phyloP scores from a whole-genome alignment of 1,139 yeast genomes.

The Debaryomyces psychrophilus region DNA sequence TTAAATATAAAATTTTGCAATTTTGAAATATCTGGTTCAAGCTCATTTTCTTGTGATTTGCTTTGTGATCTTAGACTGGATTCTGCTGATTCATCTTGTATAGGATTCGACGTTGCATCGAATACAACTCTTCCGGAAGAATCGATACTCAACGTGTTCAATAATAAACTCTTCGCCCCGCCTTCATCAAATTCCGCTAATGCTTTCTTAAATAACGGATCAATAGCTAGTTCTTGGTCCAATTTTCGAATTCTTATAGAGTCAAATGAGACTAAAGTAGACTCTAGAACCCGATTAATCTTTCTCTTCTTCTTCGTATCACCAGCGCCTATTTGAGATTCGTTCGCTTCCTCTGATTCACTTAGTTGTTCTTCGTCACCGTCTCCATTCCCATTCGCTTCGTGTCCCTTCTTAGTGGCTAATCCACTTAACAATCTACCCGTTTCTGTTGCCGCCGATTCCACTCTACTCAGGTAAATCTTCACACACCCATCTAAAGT shows the following conservation, averaged over 20 bases:
- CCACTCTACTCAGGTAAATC: slow-evolving; percentile 64
- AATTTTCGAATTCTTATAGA: slow-evolving; percentile 66
- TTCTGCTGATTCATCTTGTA: slow-evolving; percentile 16
- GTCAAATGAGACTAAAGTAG: slow-evolving; percentile 57
- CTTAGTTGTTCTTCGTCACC: slow-evolving; percentile 22
- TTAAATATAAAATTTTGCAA: slow-evolving; percentile 31
- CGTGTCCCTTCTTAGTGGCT: slow-evolving; percentile 33
- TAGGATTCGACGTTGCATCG: slow-evolving; percentile 50
- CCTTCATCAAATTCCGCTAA: slow-evolving; percentile 94
- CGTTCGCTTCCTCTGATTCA: slow-evolving; percentile 23
- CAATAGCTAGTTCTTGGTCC: slow-evolving; percentile 78
- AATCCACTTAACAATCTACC: slow-evolving; percentile 82
- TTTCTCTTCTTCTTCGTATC: slow-evolving; percentile 36
- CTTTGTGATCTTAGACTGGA: slow-evolving; percentile 10
- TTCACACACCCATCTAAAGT: slow-evolving; percentile 46
- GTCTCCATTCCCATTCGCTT: slow-evolving; percentile 20
- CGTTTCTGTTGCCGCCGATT: slow-evolving; percentile 89
- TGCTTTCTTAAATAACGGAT: slow-evolving; percentile 87
- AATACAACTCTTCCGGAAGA: slow-evolving; percentile 63
- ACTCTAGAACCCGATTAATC: slow-evolving; percentile 44
- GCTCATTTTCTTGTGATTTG: slow-evolving; percentile 15
- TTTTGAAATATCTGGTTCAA: slow-evolving; percentile 13
- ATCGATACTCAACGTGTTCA: slow-evolving; percentile 70
- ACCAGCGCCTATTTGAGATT: slow-evolving; percentile 17
- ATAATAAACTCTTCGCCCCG: slow-evolving; percentile 81